Conservation (phyloP, 768 basidiomycete genomes). For the Xanthoconium purpureum region DNA sequence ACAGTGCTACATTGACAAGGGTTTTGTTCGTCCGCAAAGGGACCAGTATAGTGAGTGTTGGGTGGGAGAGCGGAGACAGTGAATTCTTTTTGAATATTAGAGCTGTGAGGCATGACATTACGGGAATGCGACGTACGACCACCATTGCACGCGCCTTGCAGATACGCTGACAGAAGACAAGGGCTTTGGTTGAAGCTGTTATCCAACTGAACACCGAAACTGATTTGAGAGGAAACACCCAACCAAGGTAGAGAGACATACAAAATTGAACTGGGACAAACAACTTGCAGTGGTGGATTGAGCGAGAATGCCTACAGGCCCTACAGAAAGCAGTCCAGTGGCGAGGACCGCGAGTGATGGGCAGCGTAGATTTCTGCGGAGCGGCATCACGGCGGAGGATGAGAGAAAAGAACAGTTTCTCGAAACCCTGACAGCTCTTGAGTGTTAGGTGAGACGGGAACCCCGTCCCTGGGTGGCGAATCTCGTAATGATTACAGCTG, state of each 20-base stretch:
- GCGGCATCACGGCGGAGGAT: conserved; percentile 10
- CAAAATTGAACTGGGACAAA: conserved; percentile 25
- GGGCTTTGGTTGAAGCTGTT: conserved; percentile 50
- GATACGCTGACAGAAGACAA: conserved; percentile 43
- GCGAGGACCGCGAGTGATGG: conserved; percentile 17
- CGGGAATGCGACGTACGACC: conserved; percentile 35
- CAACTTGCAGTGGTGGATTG: conserved; percentile 27
- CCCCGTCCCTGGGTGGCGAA: neutral
- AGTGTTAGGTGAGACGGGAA: neutral
- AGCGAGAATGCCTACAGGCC: conserved; percentile 16
- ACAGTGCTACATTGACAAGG: conserved; percentile 56
- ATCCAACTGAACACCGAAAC: conserved; percentile 20
- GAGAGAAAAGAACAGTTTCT: neutral
- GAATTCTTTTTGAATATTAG: conserved; percentile 32
- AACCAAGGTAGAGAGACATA: conserved; percentile 4
- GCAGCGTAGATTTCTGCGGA: conserved; percentile 3
- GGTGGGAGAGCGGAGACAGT: conserved; percentile 38
- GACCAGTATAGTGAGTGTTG: conserved; percentile 28
- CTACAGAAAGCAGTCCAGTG: conserved; percentile 13
- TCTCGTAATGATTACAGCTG: neutral
- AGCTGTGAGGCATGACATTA: neutral
- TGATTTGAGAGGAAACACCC: neutral
- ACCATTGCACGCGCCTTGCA: conserved; percentile 41
- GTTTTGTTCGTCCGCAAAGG: conserved; percentile 31
- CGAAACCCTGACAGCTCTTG: neutral